Evolutionary conservation across 176 grass and related monocot genomes (phyloP).

Genomic region (Dactylis glomerata): DNA sequence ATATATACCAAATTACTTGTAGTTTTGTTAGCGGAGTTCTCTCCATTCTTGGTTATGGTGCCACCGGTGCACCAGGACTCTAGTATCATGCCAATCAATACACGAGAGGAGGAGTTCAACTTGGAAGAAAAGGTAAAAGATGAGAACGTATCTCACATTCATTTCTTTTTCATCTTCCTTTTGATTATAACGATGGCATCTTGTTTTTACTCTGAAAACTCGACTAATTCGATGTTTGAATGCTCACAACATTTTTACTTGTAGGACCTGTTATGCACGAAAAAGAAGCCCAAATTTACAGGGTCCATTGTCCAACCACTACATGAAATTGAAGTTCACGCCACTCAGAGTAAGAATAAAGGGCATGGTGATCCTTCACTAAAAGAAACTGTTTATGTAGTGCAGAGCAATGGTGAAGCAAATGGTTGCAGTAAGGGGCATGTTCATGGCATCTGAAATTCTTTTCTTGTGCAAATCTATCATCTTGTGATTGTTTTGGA

Average conservation of each 20-base stretch:
- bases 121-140: constrained; percentile 18
- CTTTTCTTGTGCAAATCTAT: neutral
- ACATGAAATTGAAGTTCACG: neutral
- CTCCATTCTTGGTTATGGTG: constrained; percentile 7
- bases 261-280: constrained; percentile 2
- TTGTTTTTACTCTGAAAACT: neutral
- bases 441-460: neutral
- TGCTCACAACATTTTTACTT: neutral
- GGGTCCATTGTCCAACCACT: neutral
- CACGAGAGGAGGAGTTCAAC: neutral
- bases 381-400: constrained; percentile 7
- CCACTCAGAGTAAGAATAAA: neutral
- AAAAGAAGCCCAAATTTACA: constrained; percentile 27
- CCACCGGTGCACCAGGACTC: neutral
- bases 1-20: constrained; percentile 8
- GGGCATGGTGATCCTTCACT: neutral
- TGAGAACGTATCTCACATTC: constrained; percentile 1
- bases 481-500: neutral
- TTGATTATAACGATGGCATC: neutral
- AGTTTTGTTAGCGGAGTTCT: neutral
- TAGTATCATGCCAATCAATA: neutral
- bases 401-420: constrained; percentile 3
- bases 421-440: neutral
- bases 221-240: neutral
- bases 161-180: neutral